Evolutionary conservation across 352 stramenopile species (phyloP), one percentile per base, ranked within the genome.

Genomic region (Phytophthora ohioensis): DNA sequence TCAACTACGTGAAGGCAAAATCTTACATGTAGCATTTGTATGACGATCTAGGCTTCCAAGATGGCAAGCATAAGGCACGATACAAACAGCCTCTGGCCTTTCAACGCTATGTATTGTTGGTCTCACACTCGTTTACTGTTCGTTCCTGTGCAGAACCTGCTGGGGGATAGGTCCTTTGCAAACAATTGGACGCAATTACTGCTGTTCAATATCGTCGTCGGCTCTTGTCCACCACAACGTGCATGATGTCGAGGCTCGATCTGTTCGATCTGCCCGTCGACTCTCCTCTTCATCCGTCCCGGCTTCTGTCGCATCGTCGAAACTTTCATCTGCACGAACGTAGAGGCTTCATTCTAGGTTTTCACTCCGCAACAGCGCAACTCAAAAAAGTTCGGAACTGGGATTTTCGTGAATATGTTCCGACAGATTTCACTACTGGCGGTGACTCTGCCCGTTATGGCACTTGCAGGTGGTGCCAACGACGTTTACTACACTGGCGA

Each of bases 401-500:
- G 45, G 62, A 36, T 49, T 56, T 27, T 17, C 31, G 35, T 4
- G 11, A 62, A 38, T 45, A 73, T 73, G 67, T 51, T 72, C 34
- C 69, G 53, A 64, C 64, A 68, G 9, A 10, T 69, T 67, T 57
- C 39, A 34, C 21, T 74, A 5, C 13, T 68, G 36, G 43, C 30
- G n/a, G 54, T 43, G 9, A 30, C 30, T 15, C 15, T 79, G 12
- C 68, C 74, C 3, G 36, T 53, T 10, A 42, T 75, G n/a, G 59
- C 57, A 9, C 17, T 67, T 12, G 64, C 62, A 31, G 45, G 49
- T n/a, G 57, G 35, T 9, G 56, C 61, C 31, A 59, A 55, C 9
- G 67, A 78, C 58, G 48, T 59, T n/a, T 78, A 83, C 61, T 87
- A 75, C 42, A 64, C 52, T 2, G 83, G 81, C 4, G 72, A 85